Evolutionary conservation across 306 rosid species (phyloP), one percentile per base, ranked within the genome.

Genomic region (Benincasa hispida): DNA sequence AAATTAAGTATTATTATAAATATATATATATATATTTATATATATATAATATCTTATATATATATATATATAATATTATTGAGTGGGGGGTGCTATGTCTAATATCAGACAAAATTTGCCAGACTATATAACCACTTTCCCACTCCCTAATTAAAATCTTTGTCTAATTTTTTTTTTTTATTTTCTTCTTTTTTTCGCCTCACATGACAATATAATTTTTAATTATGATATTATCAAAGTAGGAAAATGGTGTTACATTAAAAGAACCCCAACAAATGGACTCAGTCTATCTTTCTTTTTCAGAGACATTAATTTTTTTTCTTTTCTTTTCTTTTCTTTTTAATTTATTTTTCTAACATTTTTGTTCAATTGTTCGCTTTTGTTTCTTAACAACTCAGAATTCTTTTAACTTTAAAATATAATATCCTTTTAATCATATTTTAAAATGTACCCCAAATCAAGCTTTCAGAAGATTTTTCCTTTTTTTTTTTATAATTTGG

Each of bases 31-130:
- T n/a, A n/a, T n/a, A n/a, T n/a, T n/a, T n/a, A n/a, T n/a, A n/a
- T n/a, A n/a, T n/a, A n/a, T n/a, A n/a, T n/a, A n/a, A n/a, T n/a
- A n/a, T n/a, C n/a, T n/a, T n/a, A n/a, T n/a, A n/a, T n/a, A n/a
- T n/a, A n/a, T n/a, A n/a, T n/a, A n/a, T n/a, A n/a, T n/a, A n/a
- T n/a, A n/a, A n/a, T 69, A 45, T 42, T 42, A 69, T 42, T 69
- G 30, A 24, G 74, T 69, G 34, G 75, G 35, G 22, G 56, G 75
- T 45, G 39, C 1, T 69, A 24, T 34, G 75, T 70, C 72, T 50
- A 59, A 69, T 83, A 77, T 78, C 73, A 53, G 83, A 86, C 95
- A 86, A 90, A 84, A 22, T 55, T 77, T 86, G 86, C 85, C 88
- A 84, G 84, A 69, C 76, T 66, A 22, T 47, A 32, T 32, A 53